Base-by-base conservation (phyloP, 2,329 filamentous ascomycete genomes). In the Alternaria postmessia region DNA sequence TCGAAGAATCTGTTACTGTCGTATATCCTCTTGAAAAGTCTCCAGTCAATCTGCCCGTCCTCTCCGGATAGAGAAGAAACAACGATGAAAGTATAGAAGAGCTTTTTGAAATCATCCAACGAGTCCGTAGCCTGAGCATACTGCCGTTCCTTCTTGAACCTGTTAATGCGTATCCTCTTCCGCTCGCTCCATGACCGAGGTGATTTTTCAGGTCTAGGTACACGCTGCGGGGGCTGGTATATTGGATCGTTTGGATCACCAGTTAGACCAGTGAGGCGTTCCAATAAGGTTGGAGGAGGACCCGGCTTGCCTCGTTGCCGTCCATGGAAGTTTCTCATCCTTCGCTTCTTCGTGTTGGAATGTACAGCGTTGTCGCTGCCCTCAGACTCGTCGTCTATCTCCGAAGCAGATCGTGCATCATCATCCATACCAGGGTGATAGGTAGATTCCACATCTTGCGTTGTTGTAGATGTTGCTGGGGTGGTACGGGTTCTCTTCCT, bases 1-100 rank as follows among this genome's bases (percentile, higher is more conserved):
- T 78, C 57, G 48, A 80, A 80, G 24, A 74, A 68, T 30, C 65
- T 70, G 54, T 79, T 75, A 32, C 74, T 73, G 14, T 66, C 70
- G 66, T 78, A 81, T 32, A 78, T 72, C 41, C 78, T 75, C 18
- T 73, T 70, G 46, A 82, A 73, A 39, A 84, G 78, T 18, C 70
- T 69, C 81, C 82, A 84, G 38, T 81, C 79, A 1, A 77, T 70
- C 20, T 61, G 58, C 24, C 76, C 75, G 16, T 75, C 71, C 18
- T 79, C 64, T 26, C 78, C 78, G 34, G 78, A 70, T 62, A 79
- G 70, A 11, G 67, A 72, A n/a, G 64, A 70, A 3, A 74, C 71
- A 20, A 79, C 65, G 18, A 71, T 65, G 20, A 78, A 59, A 2
- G 76, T 70, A 39, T 60, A 74, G 54, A 68, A 71, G 16, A 78